These are phyloP conservation scores for Ceratocystis lukuohia DNA, from an alignment of 2,329 filamentous ascomycete species.

Conservation along the genomic window DNA sequence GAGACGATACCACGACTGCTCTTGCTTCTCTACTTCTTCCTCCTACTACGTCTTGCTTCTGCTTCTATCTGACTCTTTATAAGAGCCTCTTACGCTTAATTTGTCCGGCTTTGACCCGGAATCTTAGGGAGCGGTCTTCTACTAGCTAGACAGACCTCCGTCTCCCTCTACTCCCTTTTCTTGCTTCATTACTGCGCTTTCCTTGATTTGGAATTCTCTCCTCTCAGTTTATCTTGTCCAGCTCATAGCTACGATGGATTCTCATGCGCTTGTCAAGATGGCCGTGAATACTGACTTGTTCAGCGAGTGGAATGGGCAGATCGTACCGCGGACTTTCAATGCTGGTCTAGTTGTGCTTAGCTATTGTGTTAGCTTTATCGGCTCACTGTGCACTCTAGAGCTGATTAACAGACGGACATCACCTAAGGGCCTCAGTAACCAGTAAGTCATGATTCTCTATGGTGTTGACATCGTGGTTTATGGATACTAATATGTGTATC, in stretches of 20 bases:
- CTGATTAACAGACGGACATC: constrained; percentile 65
- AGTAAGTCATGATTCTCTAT: constrained; percentile 35
- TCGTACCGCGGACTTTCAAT: constrained; percentile 38
- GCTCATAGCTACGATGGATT: background rate
- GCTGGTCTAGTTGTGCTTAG: constrained; percentile 57
- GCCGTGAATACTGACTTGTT: constrained; percentile 25
- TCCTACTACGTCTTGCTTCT: too few relatives aligned
- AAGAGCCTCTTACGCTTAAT: background rate
- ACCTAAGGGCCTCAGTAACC: constrained; percentile 53
- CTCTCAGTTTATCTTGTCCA: background rate
- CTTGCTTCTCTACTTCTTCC: too few relatives aligned
- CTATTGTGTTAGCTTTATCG: constrained; percentile 62
- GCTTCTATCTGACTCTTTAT: background rate
- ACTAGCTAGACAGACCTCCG: background rate
- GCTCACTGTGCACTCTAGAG: constrained; percentile 67
- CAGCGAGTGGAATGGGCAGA: constrained; percentile 31
- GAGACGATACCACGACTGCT: too few relatives aligned
- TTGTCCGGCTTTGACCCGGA: background rate
- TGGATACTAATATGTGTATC: background rate
- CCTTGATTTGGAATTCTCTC: background rate
- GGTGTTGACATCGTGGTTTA: background rate
- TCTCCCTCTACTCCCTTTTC: background rate
- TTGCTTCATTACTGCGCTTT: background rate
- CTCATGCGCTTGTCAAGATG: background rate
- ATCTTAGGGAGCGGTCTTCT: background rate